A percentile compares a stretch with the other conserved stretches of the same genome.
Conservation (phyloP, 1,139 yeast genomes). For the Yamadazyma spencermartinsiae region DNA sequence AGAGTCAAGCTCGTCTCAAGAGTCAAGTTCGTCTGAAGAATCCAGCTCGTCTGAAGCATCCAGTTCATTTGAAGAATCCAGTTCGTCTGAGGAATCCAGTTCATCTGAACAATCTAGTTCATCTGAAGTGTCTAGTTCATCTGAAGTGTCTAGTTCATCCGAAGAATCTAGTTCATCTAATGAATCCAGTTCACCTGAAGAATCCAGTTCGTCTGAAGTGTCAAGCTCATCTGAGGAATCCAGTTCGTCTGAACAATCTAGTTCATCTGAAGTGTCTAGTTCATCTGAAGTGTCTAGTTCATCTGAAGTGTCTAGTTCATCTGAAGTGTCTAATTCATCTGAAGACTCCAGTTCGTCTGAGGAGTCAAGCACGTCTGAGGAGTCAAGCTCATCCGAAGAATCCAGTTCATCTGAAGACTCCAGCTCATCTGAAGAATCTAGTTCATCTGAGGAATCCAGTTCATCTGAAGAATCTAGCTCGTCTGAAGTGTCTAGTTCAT, state of each 20-base stretch:
- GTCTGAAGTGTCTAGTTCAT: neutral
- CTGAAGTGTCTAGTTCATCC: neutral
- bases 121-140: neutral
- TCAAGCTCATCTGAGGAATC: neutral
- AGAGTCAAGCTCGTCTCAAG: neutral
- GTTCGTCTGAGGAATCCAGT: neutral
- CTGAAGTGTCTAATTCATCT: neutral
- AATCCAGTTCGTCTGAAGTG: neutral
- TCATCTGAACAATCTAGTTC: no score
- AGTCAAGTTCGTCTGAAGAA: neutral
- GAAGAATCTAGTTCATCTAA: neutral
- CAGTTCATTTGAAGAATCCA: neutral
- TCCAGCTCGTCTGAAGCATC: no score
- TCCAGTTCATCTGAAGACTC: neutral
- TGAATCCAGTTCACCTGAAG: neutral
- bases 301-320: neutral
- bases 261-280: neutral
- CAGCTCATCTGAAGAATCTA: no score
- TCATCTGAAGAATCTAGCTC: neutral
- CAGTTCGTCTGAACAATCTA: neutral
- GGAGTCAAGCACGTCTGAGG: neutral
- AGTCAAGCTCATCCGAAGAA: neutral
- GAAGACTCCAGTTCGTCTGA: neutral
- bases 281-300: neutral
- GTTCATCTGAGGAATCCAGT: neutral